A percentile compares a stretch with the other conserved stretches of the same genome.
phyloP scores from a whole-genome alignment of 202 grass and related monocot genomes.

The Elaeis oleifera region DNA sequence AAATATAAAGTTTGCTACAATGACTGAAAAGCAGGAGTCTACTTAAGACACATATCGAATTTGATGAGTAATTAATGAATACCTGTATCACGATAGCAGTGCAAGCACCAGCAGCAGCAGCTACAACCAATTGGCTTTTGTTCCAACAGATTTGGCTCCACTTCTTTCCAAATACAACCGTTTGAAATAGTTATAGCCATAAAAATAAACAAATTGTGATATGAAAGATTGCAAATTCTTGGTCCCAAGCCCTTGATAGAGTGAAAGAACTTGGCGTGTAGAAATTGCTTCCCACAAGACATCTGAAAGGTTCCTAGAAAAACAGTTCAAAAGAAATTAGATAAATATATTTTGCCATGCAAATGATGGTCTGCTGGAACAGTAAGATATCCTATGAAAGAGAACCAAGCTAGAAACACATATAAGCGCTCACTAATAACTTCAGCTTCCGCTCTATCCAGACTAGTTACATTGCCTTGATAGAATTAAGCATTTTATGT shows the following conservation, averaged over 20 bases:
- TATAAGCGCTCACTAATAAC: too few species aligned
- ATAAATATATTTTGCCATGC: too few species aligned
- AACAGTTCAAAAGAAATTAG: too few species aligned
- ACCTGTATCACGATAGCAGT: slow-evolving; percentile 82
- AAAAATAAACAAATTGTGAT: slow-evolving; percentile 89
- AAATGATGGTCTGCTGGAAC: slow-evolving; percentile 2
- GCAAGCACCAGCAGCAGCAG: slow-evolving; percentile 90
- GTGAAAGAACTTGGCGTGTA: slow-evolving; percentile 61
- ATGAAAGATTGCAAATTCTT: slow-evolving; percentile 96
- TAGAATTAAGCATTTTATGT: too few species aligned
- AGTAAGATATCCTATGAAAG: slow-evolving; percentile 8
- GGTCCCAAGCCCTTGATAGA: slow-evolving; percentile 87
- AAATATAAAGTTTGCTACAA: not conserved
- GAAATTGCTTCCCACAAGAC: slow-evolving; percentile 88
- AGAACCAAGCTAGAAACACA: too few species aligned
- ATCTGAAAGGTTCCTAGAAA: slow-evolving; percentile 80
- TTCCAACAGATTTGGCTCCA: slow-evolving; percentile 80
- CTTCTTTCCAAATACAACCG: slow-evolving; percentile 83
- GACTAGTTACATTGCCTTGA: too few species aligned
- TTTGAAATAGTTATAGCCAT: slow-evolving; percentile 94
- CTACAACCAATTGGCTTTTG: slow-evolving; percentile 73
- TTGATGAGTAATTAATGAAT: not conserved
- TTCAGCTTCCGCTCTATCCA: too few species aligned
- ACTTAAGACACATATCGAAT: too few species aligned
- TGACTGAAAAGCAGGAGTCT: too few species aligned